Evolutionary conservation across 169 alveolate species (phyloP).

Genomic region (Perkinsus chesapeaki): DNA sequence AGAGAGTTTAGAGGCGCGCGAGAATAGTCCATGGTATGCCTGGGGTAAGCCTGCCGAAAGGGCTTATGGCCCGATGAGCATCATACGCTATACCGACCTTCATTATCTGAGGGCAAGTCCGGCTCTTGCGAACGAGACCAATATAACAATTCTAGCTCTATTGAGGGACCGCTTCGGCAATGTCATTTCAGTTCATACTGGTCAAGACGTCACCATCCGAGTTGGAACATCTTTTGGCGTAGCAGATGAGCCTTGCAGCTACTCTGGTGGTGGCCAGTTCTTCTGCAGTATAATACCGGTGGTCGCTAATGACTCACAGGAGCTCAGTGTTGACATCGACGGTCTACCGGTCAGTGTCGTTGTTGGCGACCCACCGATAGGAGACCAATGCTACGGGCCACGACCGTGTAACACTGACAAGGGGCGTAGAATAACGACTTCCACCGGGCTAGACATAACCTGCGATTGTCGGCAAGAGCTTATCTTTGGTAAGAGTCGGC

Average conservation of each 20-base stretch:
- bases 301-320: neutral
- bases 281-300: neutral
- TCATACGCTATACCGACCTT: neutral
- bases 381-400: neutral
- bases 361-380: neutral
- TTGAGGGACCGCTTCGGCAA: neutral
- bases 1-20: neutral
- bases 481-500: neutral
- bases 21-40: neutral
- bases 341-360: neutral
- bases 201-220: neutral
- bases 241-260: neutral
- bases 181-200: neutral
- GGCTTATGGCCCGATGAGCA: neutral
- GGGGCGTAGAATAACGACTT: neutral
- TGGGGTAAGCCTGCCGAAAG: neutral
- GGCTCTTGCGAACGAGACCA: neutral
- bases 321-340: neutral
- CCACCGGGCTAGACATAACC: neutral
- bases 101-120: neutral
- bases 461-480: neutral
- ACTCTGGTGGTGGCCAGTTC: neutral
- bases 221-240: neutral
- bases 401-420: neutral
- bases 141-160: neutral